These are phyloP conservation scores for Dictyostelium citrinum DNA, from an alignment of 78 protist genomes.

Conservation along the genomic window DNA sequence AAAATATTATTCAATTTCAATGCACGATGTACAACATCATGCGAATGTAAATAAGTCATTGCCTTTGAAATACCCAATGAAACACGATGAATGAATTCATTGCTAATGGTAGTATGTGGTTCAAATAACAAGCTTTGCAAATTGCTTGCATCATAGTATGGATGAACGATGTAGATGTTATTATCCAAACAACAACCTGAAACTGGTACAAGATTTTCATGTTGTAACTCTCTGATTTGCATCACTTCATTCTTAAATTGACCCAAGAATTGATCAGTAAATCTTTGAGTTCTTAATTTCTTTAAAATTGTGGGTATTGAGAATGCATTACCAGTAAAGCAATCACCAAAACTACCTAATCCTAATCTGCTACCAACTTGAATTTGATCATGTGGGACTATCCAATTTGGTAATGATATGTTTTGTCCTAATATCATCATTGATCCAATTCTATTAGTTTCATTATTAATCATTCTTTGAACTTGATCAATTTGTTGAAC, in stretches of 20 bases:
- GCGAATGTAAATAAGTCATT: constrained; percentile 19
- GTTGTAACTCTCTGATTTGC: constrained; percentile 5
- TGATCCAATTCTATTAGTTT: neutral
- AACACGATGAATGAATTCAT: constrained; percentile 40
- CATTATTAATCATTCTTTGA: constrained; percentile 7
- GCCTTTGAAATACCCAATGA: constrained; percentile 7
- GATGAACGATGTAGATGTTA: neutral
- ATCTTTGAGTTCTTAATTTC: constrained; percentile 29
- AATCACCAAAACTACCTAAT: constrained; percentile 51
- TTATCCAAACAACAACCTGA: constrained; percentile 41
- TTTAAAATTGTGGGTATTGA: neutral
- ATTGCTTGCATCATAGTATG: neutral
- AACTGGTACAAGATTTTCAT: constrained; percentile 54
- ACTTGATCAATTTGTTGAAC: neutral
- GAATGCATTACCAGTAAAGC: constrained; percentile 6
- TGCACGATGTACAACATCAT: constrained; percentile 25
- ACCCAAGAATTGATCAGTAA: constrained; percentile 13
- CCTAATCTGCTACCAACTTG: constrained; percentile 28
- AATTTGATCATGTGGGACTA: constrained; percentile 15
- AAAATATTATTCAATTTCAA: constrained; percentile 25
- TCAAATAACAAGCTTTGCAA: neutral
- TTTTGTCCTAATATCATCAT: neutral
- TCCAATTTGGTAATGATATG: constrained; percentile 4
- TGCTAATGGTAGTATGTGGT: neutral
- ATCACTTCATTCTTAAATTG: constrained; percentile 18